Base-by-base conservation (phyloP, 352 stramenopile genomes). In the Phytophthora fragariae region DNA sequence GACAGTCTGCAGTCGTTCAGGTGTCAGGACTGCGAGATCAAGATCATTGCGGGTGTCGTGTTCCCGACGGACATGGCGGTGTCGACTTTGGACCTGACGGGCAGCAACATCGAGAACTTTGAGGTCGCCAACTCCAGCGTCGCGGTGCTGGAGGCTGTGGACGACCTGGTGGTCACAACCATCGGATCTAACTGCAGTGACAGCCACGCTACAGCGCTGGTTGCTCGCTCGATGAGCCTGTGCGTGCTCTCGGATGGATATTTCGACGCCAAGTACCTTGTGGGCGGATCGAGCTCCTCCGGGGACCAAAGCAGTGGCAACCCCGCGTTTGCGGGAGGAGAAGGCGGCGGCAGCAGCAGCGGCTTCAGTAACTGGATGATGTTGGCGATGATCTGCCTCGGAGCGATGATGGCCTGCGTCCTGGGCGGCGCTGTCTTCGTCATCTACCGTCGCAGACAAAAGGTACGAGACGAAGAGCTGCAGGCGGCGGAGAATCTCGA, bases 321-420 rank as follows among this genome's bases (percentile, higher is more conserved):
- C 5, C 57, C 49, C 39, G 56, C 19, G 21, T 52, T 14, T 31
- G 27, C 19, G 14, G 31, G 17, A 39, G 53, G 17, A 1, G 56
- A 49, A 35, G 65, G 27, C 10, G 50, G 49, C 24, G 58, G 44
- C 3, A 61, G 57, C 1, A 53, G 61, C 12, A 52, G 65, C 12
- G 65, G 65, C 56, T 62, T 83, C 41, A 83, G 72, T 24, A 81
- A 81, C 37, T 83, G 76, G 76, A 83, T 83, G 76, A 75, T 81
- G 65, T 21, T 83, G 50, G 76, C 76, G 11, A 79, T 83, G 65
- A 76, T 76, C 37, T 80, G 73, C 44, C 53, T 80, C 17, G 73
- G 70, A 62, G 73, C 70, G 5, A 66, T 80, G 65, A 62, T 80
- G 56, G 70, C 70, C 14, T 80, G 70, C 19, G 59, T 70, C 31